These are phyloP conservation scores for Galeopsis tetrahit DNA, from an alignment of 257 asterid species.

Conservation along the genomic window DNA sequence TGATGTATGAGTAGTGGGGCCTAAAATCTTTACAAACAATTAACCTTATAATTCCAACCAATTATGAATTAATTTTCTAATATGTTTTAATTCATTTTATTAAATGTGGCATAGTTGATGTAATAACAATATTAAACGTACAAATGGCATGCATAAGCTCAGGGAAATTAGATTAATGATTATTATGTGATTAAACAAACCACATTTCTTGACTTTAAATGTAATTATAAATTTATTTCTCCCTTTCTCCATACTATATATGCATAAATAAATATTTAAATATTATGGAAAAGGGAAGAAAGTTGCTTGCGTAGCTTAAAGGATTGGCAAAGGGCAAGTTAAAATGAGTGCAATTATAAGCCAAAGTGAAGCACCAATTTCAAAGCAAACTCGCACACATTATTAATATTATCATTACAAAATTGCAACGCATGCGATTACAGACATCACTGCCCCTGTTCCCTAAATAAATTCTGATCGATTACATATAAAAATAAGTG, in stretches of 20 bases:
- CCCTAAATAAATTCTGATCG: not conserved
- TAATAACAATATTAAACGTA: not conserved
- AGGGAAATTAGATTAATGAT: not conserved
- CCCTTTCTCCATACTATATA: not conserved
- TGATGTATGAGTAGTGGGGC: constrained; percentile 7
- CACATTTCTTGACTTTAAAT: not conserved
- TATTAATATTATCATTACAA: constrained; percentile 5
- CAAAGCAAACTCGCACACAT: constrained; percentile 39
- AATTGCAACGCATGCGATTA: constrained; percentile 47
- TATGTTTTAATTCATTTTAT: not conserved
- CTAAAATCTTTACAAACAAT: too few species aligned
- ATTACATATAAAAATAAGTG: too few species aligned
- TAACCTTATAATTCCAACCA: not conserved
- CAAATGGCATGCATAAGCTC: not conserved
- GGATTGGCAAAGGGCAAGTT: constrained; percentile 39
- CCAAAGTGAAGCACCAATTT: constrained; percentile 29
- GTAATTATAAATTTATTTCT: not conserved
- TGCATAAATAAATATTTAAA: not conserved
- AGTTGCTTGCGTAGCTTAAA: constrained; percentile 42
- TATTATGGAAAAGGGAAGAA: not conserved
- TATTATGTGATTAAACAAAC: not conserved
- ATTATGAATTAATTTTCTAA: not conserved
- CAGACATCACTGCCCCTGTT: constrained; percentile 12
- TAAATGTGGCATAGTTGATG: not conserved
- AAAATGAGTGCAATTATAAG: constrained; percentile 37